phyloP scores from a whole-genome alignment of 352 stramenopile species.

The Globisporangium cederbergense region DNA sequence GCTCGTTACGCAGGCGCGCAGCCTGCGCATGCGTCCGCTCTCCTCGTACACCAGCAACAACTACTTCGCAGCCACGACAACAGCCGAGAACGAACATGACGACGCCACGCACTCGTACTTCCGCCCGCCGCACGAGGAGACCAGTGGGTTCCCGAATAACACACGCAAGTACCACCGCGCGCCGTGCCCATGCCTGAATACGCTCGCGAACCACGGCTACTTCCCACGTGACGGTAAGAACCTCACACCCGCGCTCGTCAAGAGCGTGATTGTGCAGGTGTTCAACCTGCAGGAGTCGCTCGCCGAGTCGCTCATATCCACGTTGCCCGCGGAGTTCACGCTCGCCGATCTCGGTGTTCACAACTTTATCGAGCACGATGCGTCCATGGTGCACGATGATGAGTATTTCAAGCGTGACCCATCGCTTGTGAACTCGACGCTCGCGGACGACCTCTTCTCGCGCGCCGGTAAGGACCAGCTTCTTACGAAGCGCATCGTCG shows the following conservation, averaged over 20 bases:
- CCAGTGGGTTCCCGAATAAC: slow-evolving; percentile 47
- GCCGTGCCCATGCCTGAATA: slow-evolving; percentile 66
- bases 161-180: slow-evolving; percentile 39
- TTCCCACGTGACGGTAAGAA: slow-evolving; percentile 59
- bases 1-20: slow-evolving; percentile 5
- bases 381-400: slow-evolving; percentile 66
- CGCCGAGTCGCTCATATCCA: slow-evolving; percentile 28
- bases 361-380: slow-evolving; percentile 70
- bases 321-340: slow-evolving; percentile 36
- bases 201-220: slow-evolving; percentile 67
- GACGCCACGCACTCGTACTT: slow-evolving; percentile 30
- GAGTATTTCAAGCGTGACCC: slow-evolving; percentile 39
- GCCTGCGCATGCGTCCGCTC: slow-evolving; percentile 4
- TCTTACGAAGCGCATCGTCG: slow-evolving; percentile 37
- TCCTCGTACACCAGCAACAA: not conserved
- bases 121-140: slow-evolving; percentile 29
- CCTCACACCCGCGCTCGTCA: slow-evolving; percentile 37
- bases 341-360: slow-evolving; percentile 52
- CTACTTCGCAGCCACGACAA: slow-evolving; percentile 9
- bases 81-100: not conserved
- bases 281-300: slow-evolving; percentile 45
- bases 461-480: slow-evolving; percentile 21
- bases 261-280: slow-evolving; percentile 36
- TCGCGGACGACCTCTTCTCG: slow-evolving; percentile 36
- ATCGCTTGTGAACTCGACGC: slow-evolving; percentile 36